Evolutionary conservation across 2,329 filamentous ascomycete genomes (phyloP), one percentile per base, ranked within the genome.

Genomic region (Mycogone perniciosa): DNA sequence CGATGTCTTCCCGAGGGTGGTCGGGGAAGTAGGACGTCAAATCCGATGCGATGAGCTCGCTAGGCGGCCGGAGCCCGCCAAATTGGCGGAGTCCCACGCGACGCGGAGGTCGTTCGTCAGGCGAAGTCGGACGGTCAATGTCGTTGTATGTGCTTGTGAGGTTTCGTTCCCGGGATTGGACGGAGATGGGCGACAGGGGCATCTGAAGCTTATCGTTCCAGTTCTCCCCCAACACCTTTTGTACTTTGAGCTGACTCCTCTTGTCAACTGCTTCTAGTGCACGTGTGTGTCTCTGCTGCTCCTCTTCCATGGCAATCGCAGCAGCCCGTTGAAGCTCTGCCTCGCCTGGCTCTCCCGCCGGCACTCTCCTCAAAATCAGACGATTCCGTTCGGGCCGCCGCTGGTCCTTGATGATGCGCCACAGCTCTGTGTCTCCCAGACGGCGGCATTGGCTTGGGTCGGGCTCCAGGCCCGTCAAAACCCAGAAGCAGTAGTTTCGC

Each of bases 21-120:
- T 95, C 90, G 0, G 93, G 93, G 76, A 99, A 99, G 74, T 97
- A 99, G 0, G 91, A 95, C 1, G 89, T 93, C 53, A 99, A 75
- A 65, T 99, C 93, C 26, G 93, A 95, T 29, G 92, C 92, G 64
- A 99, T 99, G 65, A 99, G 81, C 73, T 99, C 93, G 71, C 92
- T 97, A 1, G 93, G 93, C 13, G 93, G 93, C 60, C 93, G 80
- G 57, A 93, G 84, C 33, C 92, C 92, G 61, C 95, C 93, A 70
- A 97, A 97, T 57, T 87, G 86, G 57, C 87, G 84, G 42, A 91
- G 74, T 30, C 82, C 75, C 31, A 70, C 73, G 62, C 81, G 82
- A 37, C 63, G 67, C 42, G 75, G 71, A 43, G 74, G 67, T 26
- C 66, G 63, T 7, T 70, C 62, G n/a, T 77, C 76, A 45, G 67